Evolutionary conservation across 176 grass and related monocot genomes (phyloP), one percentile per base, ranked within the genome.

Genomic region (Ensete glaucum): DNA sequence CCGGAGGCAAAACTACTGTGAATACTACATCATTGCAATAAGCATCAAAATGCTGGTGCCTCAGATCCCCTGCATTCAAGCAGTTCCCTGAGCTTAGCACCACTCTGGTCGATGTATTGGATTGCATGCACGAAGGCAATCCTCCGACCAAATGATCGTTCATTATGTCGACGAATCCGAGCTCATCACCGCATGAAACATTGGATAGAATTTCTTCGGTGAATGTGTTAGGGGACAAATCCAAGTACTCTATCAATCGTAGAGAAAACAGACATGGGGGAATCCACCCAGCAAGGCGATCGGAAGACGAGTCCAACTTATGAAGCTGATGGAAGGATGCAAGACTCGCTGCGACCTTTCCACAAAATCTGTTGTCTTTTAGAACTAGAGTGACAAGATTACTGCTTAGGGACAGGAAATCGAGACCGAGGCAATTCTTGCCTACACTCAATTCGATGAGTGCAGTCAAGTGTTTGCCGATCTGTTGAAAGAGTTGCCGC

Each of bases 191-290:
- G 75, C 87, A 96, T 7, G 74, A 59, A 29, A 86, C 83, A 52
- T 23, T 66, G 4, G 82, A 52, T 0, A 83, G 89, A 0, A 96
- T 62, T 77, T 84, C 89, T 2, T 87, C 87, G 8, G 68, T 9
- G 17, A 96, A 60, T 8, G 69, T 73, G 84, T 96, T 96, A n/a
- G 64, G 58, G 0, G 92, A 96, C 17, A 96, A 78, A 80, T 92
- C 20, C 29, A 96, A 29, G 87, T 89, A 66, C 1, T 78, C 57
- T 62, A 92, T 84, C 23, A 78, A 69, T 29, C 82, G 84, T 64
- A 92, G 80, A 24, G 89, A 88, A 78, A 96, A 89, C 74, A 96
- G 9, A 52, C 82, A 77, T 13, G 84, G 60, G 89, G 87, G 85
- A 68, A 96, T 80, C 89, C 83, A 83, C 21, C 89, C 89, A 2